These are phyloP conservation scores for Ceratobasidium sp. DNA, from an alignment of 1,284 basidiomycete genomes.

Conservation along the genomic window DNA sequence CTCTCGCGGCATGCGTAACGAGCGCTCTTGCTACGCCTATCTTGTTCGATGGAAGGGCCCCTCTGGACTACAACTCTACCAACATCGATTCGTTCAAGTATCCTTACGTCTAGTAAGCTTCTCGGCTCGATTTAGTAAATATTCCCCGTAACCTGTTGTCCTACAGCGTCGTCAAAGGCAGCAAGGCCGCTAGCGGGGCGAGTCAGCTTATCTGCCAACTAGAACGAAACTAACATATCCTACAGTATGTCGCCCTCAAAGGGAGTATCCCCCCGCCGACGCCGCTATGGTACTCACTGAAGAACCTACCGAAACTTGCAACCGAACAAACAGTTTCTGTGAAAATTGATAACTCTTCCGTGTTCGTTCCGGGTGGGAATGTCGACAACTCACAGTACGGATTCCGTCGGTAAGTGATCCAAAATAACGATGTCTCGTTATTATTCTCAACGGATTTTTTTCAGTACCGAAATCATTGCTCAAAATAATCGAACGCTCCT, in stretches of 20 bases:
- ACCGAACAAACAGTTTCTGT: constrained; percentile 64
- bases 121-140: constrained; percentile 7
- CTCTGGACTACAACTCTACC: constrained; percentile 60
- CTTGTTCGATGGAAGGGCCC: constrained; percentile 70
- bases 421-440: too few species aligned
- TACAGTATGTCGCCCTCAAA: constrained; percentile 65
- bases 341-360: constrained; percentile 47
- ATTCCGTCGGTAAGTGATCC: constrained; percentile 38
- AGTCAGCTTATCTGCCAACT: constrained; percentile 46
- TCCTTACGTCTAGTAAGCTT: constrained; percentile 67
- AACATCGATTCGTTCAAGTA: constrained; percentile 64
- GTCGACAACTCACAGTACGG: constrained; percentile 48
- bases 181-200: constrained; percentile 64
- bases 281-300: constrained; percentile 63
- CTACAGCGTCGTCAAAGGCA: constrained; percentile 66
- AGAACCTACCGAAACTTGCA: constrained; percentile 47
- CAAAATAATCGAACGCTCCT: constrained; percentile 45
- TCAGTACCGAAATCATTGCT: constrained; percentile 48
- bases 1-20: constrained; percentile 28
- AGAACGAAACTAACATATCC: constrained; percentile 12
- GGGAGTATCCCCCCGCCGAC: constrained; percentile 59
- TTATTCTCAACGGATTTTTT: neutral
- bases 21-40: constrained; percentile 58
- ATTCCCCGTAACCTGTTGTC: neutral
- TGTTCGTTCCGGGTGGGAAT: constrained; percentile 50